Base-by-base conservation (phyloP, 768 basidiomycete species). In the Trametes cingulata region DNA sequence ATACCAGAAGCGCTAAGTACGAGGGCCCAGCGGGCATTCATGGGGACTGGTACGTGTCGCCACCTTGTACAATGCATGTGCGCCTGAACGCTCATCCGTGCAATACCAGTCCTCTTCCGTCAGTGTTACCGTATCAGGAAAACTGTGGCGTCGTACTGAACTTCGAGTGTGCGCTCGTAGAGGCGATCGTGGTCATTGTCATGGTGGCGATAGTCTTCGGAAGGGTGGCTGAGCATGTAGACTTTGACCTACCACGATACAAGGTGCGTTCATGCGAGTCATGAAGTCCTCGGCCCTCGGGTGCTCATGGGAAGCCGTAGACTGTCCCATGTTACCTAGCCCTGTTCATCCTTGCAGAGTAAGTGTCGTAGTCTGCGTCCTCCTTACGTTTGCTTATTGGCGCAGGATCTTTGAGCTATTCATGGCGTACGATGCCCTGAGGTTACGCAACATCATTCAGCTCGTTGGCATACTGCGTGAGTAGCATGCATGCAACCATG, bases 271-370 rank as follows among this genome's bases (percentile, higher is more conserved):
- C 24, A 13, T 6, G 14, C 9, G 35, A 10, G 14, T 6, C 9
- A 22, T 33, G 39, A 10, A 6, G 12, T 22, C 46, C 8, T 20
- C 1, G 4, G 15, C 36, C 1, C 15, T 22, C 24, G 14, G n/a
- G 50, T 10, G n/a, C 13, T 19, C 20, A 46, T 39, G 59, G 63
- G 61, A 72, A 36, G 17, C 52, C 41, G 14, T 51, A 91, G 87
- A 93, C 91, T 13, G 71, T 93, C 53, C 87, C 91, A 62, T 93
- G 91, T 73, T 94, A 93, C 71, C 83, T 94, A 6, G 90, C 90
- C 3, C 77, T 94, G 7, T 94, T 93, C 71, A 85, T 86, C 24
- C 77, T 94, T 10, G 92, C 89, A 57, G 91, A 90, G 91, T 92
- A 70, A 51, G 83, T 15, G 47, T 41, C 14, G n/a, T 45, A 10